A percentile compares a stretch with the other conserved stretches of the same genome.
Evolutionary conservation across 2,329 filamentous ascomycete species (phyloP).

Genomic region (Waltergamsia citrina): DNA sequence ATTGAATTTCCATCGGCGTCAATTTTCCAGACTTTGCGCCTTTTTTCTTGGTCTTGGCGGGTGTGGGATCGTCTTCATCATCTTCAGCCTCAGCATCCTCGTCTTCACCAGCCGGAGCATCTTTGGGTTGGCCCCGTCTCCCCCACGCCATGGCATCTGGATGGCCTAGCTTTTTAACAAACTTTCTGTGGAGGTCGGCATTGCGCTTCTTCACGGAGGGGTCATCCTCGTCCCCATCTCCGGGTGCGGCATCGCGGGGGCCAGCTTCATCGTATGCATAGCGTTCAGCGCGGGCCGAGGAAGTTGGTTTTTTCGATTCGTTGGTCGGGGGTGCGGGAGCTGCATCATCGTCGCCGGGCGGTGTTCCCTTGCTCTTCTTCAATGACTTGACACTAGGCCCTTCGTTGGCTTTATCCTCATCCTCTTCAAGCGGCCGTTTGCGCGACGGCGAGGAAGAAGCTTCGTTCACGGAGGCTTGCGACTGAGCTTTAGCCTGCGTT

Average conservation of each 20-base stretch:
- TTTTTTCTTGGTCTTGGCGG: slow-evolving; percentile 46
- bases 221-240: slow-evolving; percentile 37
- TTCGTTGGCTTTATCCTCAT: slow-evolving; percentile 33
- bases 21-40: slow-evolving; percentile 64
- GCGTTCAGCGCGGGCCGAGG: slow-evolving; percentile 35
- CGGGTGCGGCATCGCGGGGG: slow-evolving; percentile 25
- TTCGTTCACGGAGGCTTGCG: slow-evolving; percentile 16
- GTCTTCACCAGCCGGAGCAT: slow-evolving; percentile 37
- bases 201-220: slow-evolving; percentile 45
- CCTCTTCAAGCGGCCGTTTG: slow-evolving; percentile 44
- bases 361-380: slow-evolving; percentile 40
- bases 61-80: slow-evolving; percentile 36
- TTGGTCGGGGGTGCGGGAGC: slow-evolving; percentile 9
- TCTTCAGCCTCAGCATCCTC: slow-evolving; percentile 48
- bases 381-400: slow-evolving; percentile 13
- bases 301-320: slow-evolving; percentile 3
- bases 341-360: slow-evolving; percentile 26
- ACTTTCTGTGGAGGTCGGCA: slow-evolving; percentile 68
- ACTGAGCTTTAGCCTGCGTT: slow-evolving; percentile 12
- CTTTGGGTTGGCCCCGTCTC: slow-evolving; percentile 35
- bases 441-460: slow-evolving; percentile 18
- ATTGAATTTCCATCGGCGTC: slow-evolving; percentile 89
- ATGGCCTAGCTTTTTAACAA: slow-evolving; percentile 82
- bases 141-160: slow-evolving; percentile 71
- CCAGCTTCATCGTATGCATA: slow-evolving; percentile 39